phyloP scores from a whole-genome alignment of 2,329 filamentous ascomycete species.

The Ceratocystis cubensis region DNA sequence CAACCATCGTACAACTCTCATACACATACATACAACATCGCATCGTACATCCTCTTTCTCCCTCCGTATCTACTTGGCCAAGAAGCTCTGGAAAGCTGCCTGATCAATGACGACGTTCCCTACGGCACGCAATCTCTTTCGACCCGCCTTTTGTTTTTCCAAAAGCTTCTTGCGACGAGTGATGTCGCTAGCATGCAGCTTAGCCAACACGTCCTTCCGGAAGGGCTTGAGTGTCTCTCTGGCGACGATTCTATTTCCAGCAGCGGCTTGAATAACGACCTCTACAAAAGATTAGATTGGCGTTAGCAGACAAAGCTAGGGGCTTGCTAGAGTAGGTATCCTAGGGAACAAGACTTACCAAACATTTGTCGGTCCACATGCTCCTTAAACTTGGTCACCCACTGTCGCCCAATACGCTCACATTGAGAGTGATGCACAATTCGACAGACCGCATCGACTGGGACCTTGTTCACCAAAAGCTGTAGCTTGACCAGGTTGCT shows the following conservation, averaged over 20 bases:
- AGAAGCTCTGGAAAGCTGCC: slow-evolving; percentile 84
- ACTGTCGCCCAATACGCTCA: slow-evolving; percentile 66
- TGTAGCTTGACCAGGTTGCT: slow-evolving; percentile 80
- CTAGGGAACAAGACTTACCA: slow-evolving; percentile 28
- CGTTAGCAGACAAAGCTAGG: slow-evolving; percentile 7
- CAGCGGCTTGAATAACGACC: slow-evolving; percentile 83
- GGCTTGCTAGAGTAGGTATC: not conserved
- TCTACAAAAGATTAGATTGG: slow-evolving; percentile 37
- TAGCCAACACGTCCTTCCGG: slow-evolving; percentile 84
- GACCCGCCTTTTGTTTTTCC: slow-evolving; percentile 92
- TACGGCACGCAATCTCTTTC: slow-evolving; percentile 71
- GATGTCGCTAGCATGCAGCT: slow-evolving; percentile 85
- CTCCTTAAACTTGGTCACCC: slow-evolving; percentile 94
- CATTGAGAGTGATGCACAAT: slow-evolving; percentile 75
- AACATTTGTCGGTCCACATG: slow-evolving; percentile 96
- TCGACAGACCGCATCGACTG: slow-evolving; percentile 88
- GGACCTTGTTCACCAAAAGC: slow-evolving; percentile 80
- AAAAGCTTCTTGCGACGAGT: slow-evolving; percentile 71
- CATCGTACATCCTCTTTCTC: not conserved
- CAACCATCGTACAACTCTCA: slow-evolving; percentile 12
- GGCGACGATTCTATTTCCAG: slow-evolving; percentile 71
- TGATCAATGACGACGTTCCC: slow-evolving; percentile 96
- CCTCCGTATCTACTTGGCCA: slow-evolving; percentile 51
- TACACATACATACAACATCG: slow-evolving; percentile 1
- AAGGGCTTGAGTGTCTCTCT: slow-evolving; percentile 94